Evolutionary conservation across 179 eudicot species (phyloP), one percentile per base, ranked within the genome.

Genomic region (Amaranthus tricolor): DNA sequence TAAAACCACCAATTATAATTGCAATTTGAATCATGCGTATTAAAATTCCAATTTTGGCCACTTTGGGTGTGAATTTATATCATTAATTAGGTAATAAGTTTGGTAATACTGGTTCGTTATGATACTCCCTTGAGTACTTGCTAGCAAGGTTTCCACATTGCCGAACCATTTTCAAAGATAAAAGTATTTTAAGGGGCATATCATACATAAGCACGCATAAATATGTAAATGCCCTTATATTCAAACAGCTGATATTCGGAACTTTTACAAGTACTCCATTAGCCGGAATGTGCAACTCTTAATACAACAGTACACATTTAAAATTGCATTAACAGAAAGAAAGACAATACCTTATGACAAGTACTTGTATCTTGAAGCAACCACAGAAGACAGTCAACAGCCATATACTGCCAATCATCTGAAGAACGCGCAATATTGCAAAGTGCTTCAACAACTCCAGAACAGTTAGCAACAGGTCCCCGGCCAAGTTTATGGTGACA

Each of bases 331-430:
- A 57, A 45, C 11, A 66, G 47, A 15, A 55, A 66, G 21, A 5
- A 21, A 62, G 70, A 80, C 7, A 50, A 76, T 82, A 90, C 96
- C 96, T 90, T 90, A 77, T 90, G 91, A 76, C 85, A 86, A 71
- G 93, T 89, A 73, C 87, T 86, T 47, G 93, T 87, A 77, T 90
- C 96, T 73, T 90, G 96, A 66, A 90, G 93, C 85, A 90, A 76
- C 96, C 96, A 90, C 62, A 89, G 86, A 77, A 90, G 93, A 84
- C 96, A 90, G 65, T 90, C 93, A 54, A 90, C 85, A 64, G 96
- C 96, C 96, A 90, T 90, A 77, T 89, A 90, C 72, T 90, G 96
- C 96, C 96, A 90, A 77, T 90, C 96, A 84, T 90, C 96, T 19
- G 96, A 90, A 53, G 96, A 90, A 47, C 91, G 91, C 44, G 96